Base-by-base conservation (phyloP, 257 asterid species). In the Solanum rostratum region DNA sequence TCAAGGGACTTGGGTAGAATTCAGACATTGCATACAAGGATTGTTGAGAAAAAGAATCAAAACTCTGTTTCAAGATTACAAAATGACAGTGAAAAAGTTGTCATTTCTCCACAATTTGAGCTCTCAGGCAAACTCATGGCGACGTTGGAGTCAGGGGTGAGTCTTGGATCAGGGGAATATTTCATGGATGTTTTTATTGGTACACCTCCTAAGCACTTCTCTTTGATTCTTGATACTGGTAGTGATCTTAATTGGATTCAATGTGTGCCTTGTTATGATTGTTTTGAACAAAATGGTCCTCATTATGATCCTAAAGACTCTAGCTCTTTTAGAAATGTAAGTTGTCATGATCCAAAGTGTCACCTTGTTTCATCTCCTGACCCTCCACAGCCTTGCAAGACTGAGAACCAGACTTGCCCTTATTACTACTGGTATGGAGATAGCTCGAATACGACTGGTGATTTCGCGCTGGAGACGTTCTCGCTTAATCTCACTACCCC, bases 211-310 rank as follows among this genome's bases (percentile, higher is more conserved):
- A 92, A 89, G 66, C 99, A 95, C 50, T 95, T 87, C 76, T 95
- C 97, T 24, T 84, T 95, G 79, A 94, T 95, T 85, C 94, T 95
- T 65, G 99, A 95, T 83, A 94, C 99, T 4, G 99, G 98, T 20
- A 93, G 98, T 87, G 99, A 96, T 88, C 94, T 96, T 22, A 95
- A 96, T 46, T 96, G 99, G 99, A 92, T 96, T 78, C 99, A 96
- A 52, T 94, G 97, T 82, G 91, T 90, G 15, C 99, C 99, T 66
- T 96, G 99, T 57, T 71, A 90, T 45, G 98, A 96, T 76, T 96
- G 99, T 84, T 96, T 96, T 20, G 97, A 95, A 81, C 99, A 96
- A 89, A 90, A 74, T 15, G 98, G 98, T 7, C 94, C 98, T 3
- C 86, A 69, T 57, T 96, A 94, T 68, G 88, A 93, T 68, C 99